Evolutionary conservation across 2,329 filamentous ascomycete species (phyloP).

Genomic region (Hymenotorrendiella dingleyae): DNA sequence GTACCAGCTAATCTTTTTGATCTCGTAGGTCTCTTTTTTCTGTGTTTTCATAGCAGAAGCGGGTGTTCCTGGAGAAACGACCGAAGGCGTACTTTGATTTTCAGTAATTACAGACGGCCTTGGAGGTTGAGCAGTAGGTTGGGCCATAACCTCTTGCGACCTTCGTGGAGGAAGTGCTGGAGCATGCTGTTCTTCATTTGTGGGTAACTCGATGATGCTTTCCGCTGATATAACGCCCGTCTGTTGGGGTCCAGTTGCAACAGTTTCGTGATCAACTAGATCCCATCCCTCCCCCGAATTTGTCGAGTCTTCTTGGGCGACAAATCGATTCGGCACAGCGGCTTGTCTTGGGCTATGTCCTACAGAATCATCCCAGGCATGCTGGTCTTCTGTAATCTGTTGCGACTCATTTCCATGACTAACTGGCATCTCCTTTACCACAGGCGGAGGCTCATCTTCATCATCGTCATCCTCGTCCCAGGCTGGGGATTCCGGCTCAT

Average conservation of each 20-base stretch:
- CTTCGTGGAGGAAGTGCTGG: constrained; percentile 26
- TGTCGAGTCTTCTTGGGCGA: constrained; percentile 12
- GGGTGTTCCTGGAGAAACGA: constrained; percentile 7
- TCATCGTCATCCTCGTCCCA: constrained; percentile 32
- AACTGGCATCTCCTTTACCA: constrained; percentile 17
- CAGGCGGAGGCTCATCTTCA: constrained; percentile 15
- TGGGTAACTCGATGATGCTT: constrained; percentile 2
- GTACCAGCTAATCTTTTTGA: constrained; percentile 85
- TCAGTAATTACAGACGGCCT: constrained; percentile 15
- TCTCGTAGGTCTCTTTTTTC: constrained; percentile 72
- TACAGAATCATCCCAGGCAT: constrained; percentile 26
- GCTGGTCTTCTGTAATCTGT: constrained; percentile 22
- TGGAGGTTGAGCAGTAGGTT: constrained; percentile 23
- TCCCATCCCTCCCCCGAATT: constrained; percentile 26
- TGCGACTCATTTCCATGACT: constrained; percentile 13
- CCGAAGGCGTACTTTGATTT: constrained; percentile 14
- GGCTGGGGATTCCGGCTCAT: constrained; percentile 28
- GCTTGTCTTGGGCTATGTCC: constrained; percentile 6
- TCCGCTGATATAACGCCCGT: constrained; percentile 18
- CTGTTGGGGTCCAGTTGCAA: constrained; percentile 18
- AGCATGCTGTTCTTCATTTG: constrained; percentile 13
- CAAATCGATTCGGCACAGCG: not conserved
- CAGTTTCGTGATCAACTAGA: constrained; percentile 22
- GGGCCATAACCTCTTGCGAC: constrained; percentile 16
- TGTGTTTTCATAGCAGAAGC: constrained; percentile 15